These are phyloP conservation scores for Platanthera zijinensis DNA, from an alignment of 106 monocot genomes.

Conservation along the genomic window DNA sequence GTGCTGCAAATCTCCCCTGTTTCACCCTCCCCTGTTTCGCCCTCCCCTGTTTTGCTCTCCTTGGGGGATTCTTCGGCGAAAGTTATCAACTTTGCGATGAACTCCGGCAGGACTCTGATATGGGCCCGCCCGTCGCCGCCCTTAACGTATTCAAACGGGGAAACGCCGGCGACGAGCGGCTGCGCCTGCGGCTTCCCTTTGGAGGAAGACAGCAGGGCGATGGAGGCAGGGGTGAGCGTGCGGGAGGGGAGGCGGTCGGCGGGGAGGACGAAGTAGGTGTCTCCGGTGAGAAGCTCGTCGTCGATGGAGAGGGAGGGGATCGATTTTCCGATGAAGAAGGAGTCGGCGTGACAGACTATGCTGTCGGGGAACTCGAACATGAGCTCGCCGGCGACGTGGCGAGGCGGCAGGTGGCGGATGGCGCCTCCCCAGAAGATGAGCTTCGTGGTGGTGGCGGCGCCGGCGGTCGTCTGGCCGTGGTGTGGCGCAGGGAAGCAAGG, in stretches of 20 bases:
- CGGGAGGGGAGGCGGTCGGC: conserved; percentile 28
- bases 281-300: conserved; percentile 41
- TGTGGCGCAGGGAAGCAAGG: not conserved
- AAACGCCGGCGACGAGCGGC: not conserved
- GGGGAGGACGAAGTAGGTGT: conserved; percentile 68
- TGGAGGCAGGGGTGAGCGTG: conserved; percentile 17
- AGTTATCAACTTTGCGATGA: not conserved
- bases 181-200: not conserved
- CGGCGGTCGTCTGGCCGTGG: not conserved
- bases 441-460: conserved; percentile 2
- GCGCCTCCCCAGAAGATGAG: conserved; percentile 56
- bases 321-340: conserved; percentile 69
- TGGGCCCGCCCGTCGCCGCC: conserved; percentile 23
- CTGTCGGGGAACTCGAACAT: conserved; percentile 37
- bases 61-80: not conserved
- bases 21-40: not conserved
- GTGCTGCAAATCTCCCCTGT: conserved; percentile 48
- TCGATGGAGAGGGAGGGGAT: conserved; percentile 36
- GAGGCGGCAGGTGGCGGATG: conserved; percentile 11
- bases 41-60: not conserved
- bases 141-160: conserved; percentile 50
- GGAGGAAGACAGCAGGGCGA: conserved; percentile 17
- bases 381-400: conserved; percentile 31
- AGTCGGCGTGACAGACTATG: conserved; percentile 55
- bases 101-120: conserved; percentile 30